These are phyloP conservation scores for Eucalyptus pauciflora DNA, from an alignment of 345 rosid species.

Conservation along the genomic window DNA sequence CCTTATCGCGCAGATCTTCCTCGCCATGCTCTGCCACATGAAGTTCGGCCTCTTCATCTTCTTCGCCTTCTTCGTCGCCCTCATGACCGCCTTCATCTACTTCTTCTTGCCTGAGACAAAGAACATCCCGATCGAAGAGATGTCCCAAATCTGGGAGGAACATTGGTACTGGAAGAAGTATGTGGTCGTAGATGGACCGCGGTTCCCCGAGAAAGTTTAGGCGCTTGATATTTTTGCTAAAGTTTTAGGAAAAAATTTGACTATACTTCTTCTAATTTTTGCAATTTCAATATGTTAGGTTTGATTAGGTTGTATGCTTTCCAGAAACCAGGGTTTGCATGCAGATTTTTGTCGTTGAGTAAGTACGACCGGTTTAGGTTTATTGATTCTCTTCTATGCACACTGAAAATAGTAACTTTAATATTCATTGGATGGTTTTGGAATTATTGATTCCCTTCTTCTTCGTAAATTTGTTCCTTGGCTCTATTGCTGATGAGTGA, in stretches of 20 bases:
- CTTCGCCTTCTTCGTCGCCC: slow-evolving; percentile 1
- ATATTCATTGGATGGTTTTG: not conserved
- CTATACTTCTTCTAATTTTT: not conserved
- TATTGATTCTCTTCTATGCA: not conserved
- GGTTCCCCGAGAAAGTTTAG: not conserved
- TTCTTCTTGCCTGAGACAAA: slow-evolving; percentile 26
- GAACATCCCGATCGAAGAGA: slow-evolving; percentile 12
- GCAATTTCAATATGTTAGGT: not conserved
- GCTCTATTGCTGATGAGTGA: not conserved
- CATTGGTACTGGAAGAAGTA: slow-evolving; percentile 11
- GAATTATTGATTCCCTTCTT: not conserved
- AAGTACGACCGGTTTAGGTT: not conserved
- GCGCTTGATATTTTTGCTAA: not conserved
- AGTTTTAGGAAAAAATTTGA: not conserved
- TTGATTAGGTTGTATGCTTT: not conserved
- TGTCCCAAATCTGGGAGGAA: slow-evolving; percentile 8
- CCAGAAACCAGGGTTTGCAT: not conserved
- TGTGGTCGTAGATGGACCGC: not conserved
- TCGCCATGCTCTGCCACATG: not conserved
- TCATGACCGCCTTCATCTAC: slow-evolving; percentile 18
- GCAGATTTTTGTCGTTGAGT: not conserved
- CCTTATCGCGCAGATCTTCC: slow-evolving; percentile 1
- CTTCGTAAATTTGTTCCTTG: not conserved
- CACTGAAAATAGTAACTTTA: not conserved
- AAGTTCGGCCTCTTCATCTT: not conserved